Conservation (phyloP, 345 rosid genomes). For the Eucalyptus regnans region DNA sequence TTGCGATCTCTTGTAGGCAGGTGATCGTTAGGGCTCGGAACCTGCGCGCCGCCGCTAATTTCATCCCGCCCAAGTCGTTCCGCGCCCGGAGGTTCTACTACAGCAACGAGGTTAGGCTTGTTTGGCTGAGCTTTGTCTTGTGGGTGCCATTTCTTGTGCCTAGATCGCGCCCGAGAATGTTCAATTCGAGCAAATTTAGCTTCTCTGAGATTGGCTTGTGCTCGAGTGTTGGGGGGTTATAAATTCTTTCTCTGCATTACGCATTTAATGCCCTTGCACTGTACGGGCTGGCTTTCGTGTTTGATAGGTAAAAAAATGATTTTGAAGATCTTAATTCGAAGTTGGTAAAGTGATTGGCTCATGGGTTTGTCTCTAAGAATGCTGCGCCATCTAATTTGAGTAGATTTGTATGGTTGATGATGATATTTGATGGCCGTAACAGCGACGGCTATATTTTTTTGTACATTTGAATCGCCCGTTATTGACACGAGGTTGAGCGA, state of each 20-base stretch:
- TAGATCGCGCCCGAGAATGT: background rate
- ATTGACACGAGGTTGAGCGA: background rate
- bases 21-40: constrained; percentile 80
- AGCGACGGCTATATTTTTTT: background rate
- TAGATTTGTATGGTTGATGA: background rate
- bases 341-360: background rate
- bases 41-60: constrained; percentile 81
- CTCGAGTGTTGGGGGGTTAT: background rate
- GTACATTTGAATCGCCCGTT: background rate
- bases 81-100: constrained; percentile 76
- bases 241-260: background rate
- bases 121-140: background rate
- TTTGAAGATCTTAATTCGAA: background rate
- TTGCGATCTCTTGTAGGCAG: constrained; percentile 32
- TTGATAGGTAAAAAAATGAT: background rate
- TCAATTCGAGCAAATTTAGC: background rate
- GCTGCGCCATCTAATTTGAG: background rate
- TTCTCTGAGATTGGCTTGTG: background rate
- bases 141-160: background rate
- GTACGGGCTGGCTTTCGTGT: background rate
- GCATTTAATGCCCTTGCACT: background rate
- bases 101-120: constrained; percentile 67
- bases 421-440: background rate
- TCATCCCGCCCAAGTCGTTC: constrained; percentile 74
- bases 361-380: background rate